Conservation (phyloP, 2,329 filamentous ascomycete species). For the Alternaria arborescens region DNA sequence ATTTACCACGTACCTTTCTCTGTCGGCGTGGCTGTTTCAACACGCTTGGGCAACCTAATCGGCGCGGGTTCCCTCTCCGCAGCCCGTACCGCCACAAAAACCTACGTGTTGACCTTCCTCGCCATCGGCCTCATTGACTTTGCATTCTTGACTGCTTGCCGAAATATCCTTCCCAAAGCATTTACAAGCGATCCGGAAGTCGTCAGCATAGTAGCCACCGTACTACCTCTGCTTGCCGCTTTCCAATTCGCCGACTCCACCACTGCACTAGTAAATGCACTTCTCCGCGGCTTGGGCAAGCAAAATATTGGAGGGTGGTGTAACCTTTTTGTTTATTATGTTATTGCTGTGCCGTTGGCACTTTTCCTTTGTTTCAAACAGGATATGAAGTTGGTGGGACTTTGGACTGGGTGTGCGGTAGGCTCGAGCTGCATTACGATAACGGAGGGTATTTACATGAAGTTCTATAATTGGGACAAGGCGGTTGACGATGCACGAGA, state of each 20-base stretch:
- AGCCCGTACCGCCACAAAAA: slow-evolving; percentile 45
- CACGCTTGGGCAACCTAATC: slow-evolving; percentile 52
- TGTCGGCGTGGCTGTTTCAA: slow-evolving; percentile 51
- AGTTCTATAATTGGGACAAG: slow-evolving; percentile 41
- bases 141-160: slow-evolving; percentile 38
- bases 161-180: slow-evolving; percentile 44
- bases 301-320: slow-evolving; percentile 52
- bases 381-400: slow-evolving; percentile 46
- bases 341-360: slow-evolving; percentile 49
- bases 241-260: slow-evolving; percentile 53
- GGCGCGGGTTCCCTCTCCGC: slow-evolving; percentile 48
- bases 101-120: slow-evolving; percentile 46
- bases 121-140: slow-evolving; percentile 49
- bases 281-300: slow-evolving; percentile 50
- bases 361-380: slow-evolving; percentile 48
- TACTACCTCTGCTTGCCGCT: slow-evolving; percentile 47
- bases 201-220: slow-evolving; percentile 41
- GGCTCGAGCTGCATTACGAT: slow-evolving; percentile 47
- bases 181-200: slow-evolving; percentile 50
- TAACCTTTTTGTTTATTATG: slow-evolving; percentile 51
- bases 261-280: slow-evolving; percentile 48
- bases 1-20: slow-evolving; percentile 54
- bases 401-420: slow-evolving; percentile 51
- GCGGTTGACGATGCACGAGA: slow-evolving; percentile 43
- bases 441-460: slow-evolving; percentile 43